Evolutionary conservation across 2,329 filamentous ascomycete genomes (phyloP), one percentile per base, ranked within the genome.

Genomic region (Hymenoscyphus fraxineus): DNA sequence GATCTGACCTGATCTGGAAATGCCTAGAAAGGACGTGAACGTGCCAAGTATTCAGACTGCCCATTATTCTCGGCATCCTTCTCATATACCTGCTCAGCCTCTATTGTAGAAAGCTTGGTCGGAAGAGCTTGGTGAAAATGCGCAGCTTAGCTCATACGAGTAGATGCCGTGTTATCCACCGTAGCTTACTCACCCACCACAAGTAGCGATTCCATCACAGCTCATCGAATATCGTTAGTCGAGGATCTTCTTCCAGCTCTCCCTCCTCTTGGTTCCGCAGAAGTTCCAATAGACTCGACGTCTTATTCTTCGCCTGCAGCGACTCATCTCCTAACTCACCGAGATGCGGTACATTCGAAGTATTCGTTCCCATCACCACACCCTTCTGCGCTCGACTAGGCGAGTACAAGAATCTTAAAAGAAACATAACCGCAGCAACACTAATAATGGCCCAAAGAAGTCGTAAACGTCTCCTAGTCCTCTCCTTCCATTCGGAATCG

Each of bases 401-500:
- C 38, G 60, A 66, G 67, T 69, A 71, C 39, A 77, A 63, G 7
- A 85, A 74, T 2, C 83, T 66, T 19, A 85, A 65, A 2, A 84
- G 69, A 41, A 88, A 79, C 4, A 78, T 73, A 40, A 70, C 69
- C 19, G 69, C 67, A n/a, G 82, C 65, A 9, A 80, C 74, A 27
- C 78, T 83, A 65, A 83, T 83, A 66, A 86, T 80, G 47, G 85
- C 81, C 87, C 88, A 91, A 58, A 89, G 77, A 22, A 84, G 80
- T 68, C 83, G 85, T 67, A 91, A 78, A 59, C 87, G 82, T 73
- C 79, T 81, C 66, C 86, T 79, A n/a, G 87, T 90, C 71, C 81
- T 85, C 71, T 89, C 86, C 76, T 90, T 85, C 81, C 88, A 89
- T 71, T 87, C 85, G 58, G 79, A 80, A 75, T 93, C 90, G 1